Percentiles rank a stretch among this genome's conserved stretches.
These are phyloP conservation scores for Ceratocystis albifundus DNA, from an alignment of 2,329 filamentous ascomycete genomes.

Conservation along the genomic window DNA sequence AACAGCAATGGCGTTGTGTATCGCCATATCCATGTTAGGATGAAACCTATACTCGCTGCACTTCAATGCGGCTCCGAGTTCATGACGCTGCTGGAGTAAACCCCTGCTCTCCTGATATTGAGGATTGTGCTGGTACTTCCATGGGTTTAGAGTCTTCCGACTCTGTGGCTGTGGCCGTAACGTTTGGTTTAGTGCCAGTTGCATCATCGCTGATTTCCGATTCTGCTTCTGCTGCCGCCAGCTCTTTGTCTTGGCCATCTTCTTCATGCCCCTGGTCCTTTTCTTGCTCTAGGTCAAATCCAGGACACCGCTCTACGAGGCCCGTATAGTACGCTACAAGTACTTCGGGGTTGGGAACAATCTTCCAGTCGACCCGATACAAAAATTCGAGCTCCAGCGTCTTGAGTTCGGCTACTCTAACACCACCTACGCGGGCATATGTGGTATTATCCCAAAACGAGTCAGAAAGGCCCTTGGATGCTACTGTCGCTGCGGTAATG, in stretches of 20 bases:
- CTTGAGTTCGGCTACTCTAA: constrained; percentile 79
- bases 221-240: constrained; percentile 25
- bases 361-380: constrained; percentile 87
- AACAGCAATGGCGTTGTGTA: not conserved
- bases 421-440: constrained; percentile 86
- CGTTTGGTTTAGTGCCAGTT: not conserved
- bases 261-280: constrained; percentile 31
- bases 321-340: constrained; percentile 88
- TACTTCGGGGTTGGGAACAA: constrained; percentile 88
- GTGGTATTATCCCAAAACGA: constrained; percentile 98
- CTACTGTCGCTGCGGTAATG: constrained; percentile 89
- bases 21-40: not conserved
- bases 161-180: not conserved
- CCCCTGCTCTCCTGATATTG: not conserved
- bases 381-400: constrained; percentile 88
- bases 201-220: constrained; percentile 18
- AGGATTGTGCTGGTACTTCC: not conserved
- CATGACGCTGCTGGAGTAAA: not conserved
- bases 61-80: not conserved
- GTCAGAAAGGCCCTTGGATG: constrained; percentile 89
- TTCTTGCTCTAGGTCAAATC: constrained; percentile 38
- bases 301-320: constrained; percentile 56
- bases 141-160: not conserved
- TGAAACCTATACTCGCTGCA: no score
- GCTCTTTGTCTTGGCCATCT: constrained; percentile 28